Base-by-base conservation (phyloP, 495 filamentous ascomycete genomes). In the Sporormia fimetaria region DNA sequence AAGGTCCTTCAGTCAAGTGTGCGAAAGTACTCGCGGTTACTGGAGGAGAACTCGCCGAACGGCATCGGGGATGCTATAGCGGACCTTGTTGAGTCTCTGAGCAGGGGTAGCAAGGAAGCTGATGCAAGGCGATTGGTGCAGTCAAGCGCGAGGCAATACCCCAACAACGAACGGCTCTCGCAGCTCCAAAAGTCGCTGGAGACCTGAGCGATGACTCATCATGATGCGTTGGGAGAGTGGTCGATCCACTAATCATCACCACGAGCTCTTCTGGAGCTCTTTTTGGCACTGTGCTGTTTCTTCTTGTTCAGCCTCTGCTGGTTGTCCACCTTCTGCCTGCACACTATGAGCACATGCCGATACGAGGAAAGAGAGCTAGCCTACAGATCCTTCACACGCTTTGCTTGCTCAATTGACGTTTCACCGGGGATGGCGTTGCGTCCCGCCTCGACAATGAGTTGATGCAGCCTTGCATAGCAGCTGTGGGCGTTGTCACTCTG, bases 241-340 rank as follows among this genome's bases (percentile, higher is more conserved):
- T 9, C 11, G 11, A 11, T 12, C 7, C 15, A 21, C 49, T 45
- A 57, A 31, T 57, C 41, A 52, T 60, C 52, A 21, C 51, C 46
- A n/a, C 46, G 49, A 10, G 72, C 66, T 59, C 69, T 72, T 16
- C 87, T 72, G 42, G 65, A 70, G 17, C 68, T 69, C 61, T 96
- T 96, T 65, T 95, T 96, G 33, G 66, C 73, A 50, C 80, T 77
- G 35, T 81, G 81, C 20, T 67, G 49, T 63, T 92, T 94, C 63
- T 95, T 96, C 11, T 55, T 59, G 55, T 67, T 75, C 24, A 94
- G 46, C 36, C 86, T 66, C n/a, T 63, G 57, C 44, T 85, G 75
- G 40, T 80, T 83, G 39, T 79, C 80, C 14, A 71, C 67, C 37
- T 76, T 78, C 61, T 83, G 70, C 44, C 86, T 94, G 42, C 40